phyloP scores from a whole-genome alignment of 2,329 filamentous ascomycete genomes.

The Aspergillus pseudoviridinutans region DNA sequence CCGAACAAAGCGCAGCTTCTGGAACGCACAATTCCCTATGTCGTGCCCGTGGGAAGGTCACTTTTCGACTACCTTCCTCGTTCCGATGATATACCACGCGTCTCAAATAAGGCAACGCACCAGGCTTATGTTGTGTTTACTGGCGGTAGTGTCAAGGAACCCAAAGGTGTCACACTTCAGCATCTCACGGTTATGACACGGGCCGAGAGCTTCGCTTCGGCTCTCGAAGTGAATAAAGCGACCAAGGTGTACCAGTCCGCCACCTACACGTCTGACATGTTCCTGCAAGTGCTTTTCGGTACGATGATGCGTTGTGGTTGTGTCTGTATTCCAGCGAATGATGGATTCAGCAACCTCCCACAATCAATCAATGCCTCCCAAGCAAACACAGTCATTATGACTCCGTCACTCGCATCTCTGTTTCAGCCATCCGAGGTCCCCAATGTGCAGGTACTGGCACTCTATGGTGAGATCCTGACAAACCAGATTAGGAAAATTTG shows the following conservation, averaged over 20 bases:
- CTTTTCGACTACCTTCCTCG: slow-evolving; percentile 33
- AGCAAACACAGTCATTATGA: slow-evolving; percentile 33
- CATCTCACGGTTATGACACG: slow-evolving; percentile 31
- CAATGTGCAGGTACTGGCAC: slow-evolving; percentile 17
- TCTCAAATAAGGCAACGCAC: slow-evolving; percentile 12
- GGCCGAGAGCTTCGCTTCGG: slow-evolving; percentile 25
- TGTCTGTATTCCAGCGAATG: slow-evolving; percentile 44
- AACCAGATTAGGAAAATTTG: slow-evolving; percentile 1
- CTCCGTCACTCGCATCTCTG: slow-evolving; percentile 22
- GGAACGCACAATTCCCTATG: slow-evolving; percentile 40
- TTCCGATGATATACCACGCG: slow-evolving; percentile 6
- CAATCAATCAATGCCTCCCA: slow-evolving; percentile 44
- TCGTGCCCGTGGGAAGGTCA: slow-evolving; percentile 30
- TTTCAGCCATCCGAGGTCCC: slow-evolving; percentile 27
- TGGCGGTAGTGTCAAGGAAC: slow-evolving; percentile 26
- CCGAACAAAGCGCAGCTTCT: slow-evolving; percentile 35
- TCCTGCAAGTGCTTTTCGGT: slow-evolving; percentile 38
- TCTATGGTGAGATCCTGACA: slow-evolving; percentile 18
- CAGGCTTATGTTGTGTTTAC: slow-evolving; percentile 35
- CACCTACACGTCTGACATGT: slow-evolving; percentile 45
- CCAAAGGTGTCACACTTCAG: slow-evolving; percentile 36
- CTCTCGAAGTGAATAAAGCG: slow-evolving; percentile 14
- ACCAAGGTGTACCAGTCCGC: slow-evolving; percentile 40
- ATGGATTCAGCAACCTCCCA: slow-evolving; percentile 51
- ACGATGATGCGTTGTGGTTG: slow-evolving; percentile 42